Evolutionary conservation across 1,284 basidiomycete genomes (phyloP), one percentile per base, ranked within the genome.

Genomic region (Fomes fomentarius): DNA sequence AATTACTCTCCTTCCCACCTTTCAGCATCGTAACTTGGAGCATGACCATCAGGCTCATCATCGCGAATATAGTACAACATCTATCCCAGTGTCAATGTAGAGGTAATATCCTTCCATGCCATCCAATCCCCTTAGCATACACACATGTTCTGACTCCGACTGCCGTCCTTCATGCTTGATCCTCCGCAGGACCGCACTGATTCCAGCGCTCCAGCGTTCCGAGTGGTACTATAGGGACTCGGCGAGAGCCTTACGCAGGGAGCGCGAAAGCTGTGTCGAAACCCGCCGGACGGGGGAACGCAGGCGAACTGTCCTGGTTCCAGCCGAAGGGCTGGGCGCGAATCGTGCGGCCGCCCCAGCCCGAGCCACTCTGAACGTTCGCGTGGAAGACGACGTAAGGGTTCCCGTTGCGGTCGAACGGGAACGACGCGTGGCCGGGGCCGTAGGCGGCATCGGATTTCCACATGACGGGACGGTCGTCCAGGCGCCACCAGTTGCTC

Each of bases 401-500:
- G 9, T 37, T 33, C 15, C 49, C 49, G 41, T 43, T 44, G 33
- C 49, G 49, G 17, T 50, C 49, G 24, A 26, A 43, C n/a, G 49
- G 40, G 41, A 50, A 50, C 14, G 49, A 50, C 15, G 49, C 49
- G 49, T 50, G 49, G 9, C 49, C 49, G 24, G 49, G 49, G 1
- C 40, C 49, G 33, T 21, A 50, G 11, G 49, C 49, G 41, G 30
- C 49, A n/a, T 35, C 31, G 22, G 40, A 44, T 11, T 33, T 44
- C 33, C 31, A 50, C 33, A 50, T 35, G 15, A 50, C 49, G 10
- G 49, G 41, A 10, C 49, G 21, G 41, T 50, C 49, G 34, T 50
- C 49, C 24, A 43, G 40, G 33, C 40, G 40, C 49, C 49, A 50
- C 49, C 49, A 50, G 41, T 50, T 50, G 40, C 49, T 37, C 12